These are phyloP conservation scores for Boechera divaricarpa DNA, from an alignment of 345 rosid species.

Conservation along the genomic window DNA sequence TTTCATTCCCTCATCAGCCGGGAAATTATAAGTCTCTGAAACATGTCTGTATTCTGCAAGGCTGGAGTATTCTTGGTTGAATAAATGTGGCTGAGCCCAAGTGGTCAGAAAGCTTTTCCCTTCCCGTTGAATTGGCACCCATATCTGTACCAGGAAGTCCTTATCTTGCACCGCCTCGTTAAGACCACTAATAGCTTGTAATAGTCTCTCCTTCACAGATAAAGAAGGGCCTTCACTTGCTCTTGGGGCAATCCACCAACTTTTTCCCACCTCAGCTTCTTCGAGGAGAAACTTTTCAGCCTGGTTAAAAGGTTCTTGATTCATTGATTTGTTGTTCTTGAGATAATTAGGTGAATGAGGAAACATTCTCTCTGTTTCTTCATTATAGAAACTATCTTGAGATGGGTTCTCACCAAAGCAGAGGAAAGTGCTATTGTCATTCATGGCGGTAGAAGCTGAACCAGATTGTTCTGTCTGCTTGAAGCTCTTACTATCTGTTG, in stretches of 20 bases:
- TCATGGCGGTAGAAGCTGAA: conserved; percentile 42
- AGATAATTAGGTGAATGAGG: conserved; percentile 29
- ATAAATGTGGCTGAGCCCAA: conserved; percentile 68
- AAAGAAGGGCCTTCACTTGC: conserved; percentile 45
- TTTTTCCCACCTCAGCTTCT: conserved; percentile 55
- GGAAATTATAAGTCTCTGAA: conserved; percentile 69
- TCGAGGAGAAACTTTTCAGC: conserved; percentile 44
- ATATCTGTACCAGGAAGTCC: conserved; percentile 77
- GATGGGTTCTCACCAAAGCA: conserved; percentile 40
- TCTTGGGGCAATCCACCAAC: conserved; percentile 75
- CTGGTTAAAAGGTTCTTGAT: conserved; percentile 33
- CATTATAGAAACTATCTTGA: conserved; percentile 43
- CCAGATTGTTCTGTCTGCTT: conserved; percentile 47
- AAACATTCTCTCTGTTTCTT: conserved; percentile 40
- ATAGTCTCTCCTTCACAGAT: conserved; percentile 63
- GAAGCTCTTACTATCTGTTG: conserved; percentile 53
- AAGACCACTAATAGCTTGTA: conserved; percentile 58
- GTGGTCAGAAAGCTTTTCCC: conserved; percentile 80
- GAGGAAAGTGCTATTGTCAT: conserved; percentile 41
- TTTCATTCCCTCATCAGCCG: conserved; percentile 69
- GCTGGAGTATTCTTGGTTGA: conserved; percentile 57
- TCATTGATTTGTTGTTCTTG: conserved; percentile 37
- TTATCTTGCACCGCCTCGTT: conserved; percentile 58
- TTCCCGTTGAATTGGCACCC: conserved; percentile 79
- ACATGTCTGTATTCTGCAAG: conserved; percentile 71